Evolutionary conservation across 768 basidiomycete genomes (phyloP), one percentile per base, ranked within the genome.

Genomic region (Boletus vermiculosoides): DNA sequence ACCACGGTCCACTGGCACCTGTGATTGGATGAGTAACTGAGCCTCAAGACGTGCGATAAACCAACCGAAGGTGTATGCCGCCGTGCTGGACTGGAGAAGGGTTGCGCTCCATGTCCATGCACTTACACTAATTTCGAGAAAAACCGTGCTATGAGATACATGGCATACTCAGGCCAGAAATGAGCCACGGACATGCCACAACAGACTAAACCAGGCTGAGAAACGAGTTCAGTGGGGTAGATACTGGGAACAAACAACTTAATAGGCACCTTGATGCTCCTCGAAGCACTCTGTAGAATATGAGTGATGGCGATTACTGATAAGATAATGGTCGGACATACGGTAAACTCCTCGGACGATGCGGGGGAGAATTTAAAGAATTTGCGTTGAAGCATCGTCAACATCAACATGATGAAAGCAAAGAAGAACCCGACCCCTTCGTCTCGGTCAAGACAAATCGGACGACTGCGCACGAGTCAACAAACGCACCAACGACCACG

Each of bases 81-180:
- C 80, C 0, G 80, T 81, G 50, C 78, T 78, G 1, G 80, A 81
- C 55, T 80, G 80, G n/a, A 83, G 71, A 15, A 83, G 72, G 0
- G 81, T 83, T 1, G 81, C 81, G 49, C 80, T 81, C 81, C 80
- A 82, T 13, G 81, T 83, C 81, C 80, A 81, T 0, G 81, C 81
- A 53, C 79, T 79, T 9, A 81, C 79, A 51, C 78, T 78, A 47
- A 3, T 12, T 20, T 25, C 2, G 3, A 45, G 41, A 25, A 22
- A 46, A 50, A 46, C 22, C 10, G 33, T n/a, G 36, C 22, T n/a
- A 20, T 53, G 16, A 62, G 42, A 33, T 20, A 23, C 22, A 10
- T 7, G 15, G 2, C 16, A 11, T 6, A 30, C 23, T 45, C 6
- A 22, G n/a, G 9, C 33, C 45, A 30, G 16, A 51, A 41, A 50